Conservation (phyloP, 495 filamentous ascomycete genomes). For the Neurospora discreta region DNA sequence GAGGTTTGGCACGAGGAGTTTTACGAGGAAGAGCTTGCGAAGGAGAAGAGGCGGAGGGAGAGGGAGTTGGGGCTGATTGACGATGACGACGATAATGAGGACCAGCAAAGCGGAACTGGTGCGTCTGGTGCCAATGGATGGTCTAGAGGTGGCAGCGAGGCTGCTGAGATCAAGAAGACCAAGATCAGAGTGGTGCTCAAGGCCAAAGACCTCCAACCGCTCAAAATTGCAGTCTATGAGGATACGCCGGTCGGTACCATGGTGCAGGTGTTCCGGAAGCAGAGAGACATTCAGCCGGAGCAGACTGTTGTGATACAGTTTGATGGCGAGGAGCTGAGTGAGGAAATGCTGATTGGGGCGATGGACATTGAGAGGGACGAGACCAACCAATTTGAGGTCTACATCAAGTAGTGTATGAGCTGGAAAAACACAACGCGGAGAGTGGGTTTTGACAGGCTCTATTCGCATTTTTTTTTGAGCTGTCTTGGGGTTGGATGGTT, state of each 20-base stretch:
- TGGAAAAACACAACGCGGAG: background rate
- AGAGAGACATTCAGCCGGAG: constrained; percentile 24
- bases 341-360: constrained; percentile 47
- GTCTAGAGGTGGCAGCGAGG: constrained; percentile 4
- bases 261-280: constrained; percentile 26
- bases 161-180: constrained; percentile 26
- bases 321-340: constrained; percentile 67
- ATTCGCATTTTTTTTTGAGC: background rate
- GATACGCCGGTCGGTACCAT: constrained; percentile 28
- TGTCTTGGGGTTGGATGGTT: background rate
- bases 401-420: constrained; percentile 36
- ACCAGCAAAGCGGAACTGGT: background rate
- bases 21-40: constrained; percentile 36
- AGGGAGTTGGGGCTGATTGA: constrained; percentile 15
- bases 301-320: constrained; percentile 54
- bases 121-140: background rate
- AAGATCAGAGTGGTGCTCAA: constrained; percentile 48
- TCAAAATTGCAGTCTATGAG: constrained; percentile 27
- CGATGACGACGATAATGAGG: constrained; percentile 3
- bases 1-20: constrained; percentile 61
- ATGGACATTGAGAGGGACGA: constrained; percentile 60
- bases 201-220: constrained; percentile 25
- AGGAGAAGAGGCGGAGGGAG: constrained; percentile 26
- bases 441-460: background rate
- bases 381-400: constrained; percentile 67